Percentiles rank a stretch among this genome's conserved stretches.
Conservation (phyloP, 2,329 filamentous ascomycete genomes). For the Fusarium sp. region DNA sequence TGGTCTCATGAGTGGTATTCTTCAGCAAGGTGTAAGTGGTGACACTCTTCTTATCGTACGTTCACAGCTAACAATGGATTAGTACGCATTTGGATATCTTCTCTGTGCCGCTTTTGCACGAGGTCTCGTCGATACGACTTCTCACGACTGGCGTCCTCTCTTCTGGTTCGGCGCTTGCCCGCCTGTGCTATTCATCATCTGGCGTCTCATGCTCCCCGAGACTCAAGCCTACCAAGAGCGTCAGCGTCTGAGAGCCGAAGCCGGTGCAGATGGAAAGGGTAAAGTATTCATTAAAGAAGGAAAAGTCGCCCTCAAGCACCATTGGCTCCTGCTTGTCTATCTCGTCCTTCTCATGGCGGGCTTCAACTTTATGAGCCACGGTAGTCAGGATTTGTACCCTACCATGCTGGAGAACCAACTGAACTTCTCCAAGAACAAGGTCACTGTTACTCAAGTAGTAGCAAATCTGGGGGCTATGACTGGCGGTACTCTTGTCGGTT, state of each 20-base stretch:
- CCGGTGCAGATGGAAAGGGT: constrained; percentile 50
- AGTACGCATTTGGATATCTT: constrained; percentile 74
- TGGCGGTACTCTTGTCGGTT: constrained; percentile 75
- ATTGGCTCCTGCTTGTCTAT: constrained; percentile 85
- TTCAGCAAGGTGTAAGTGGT: constrained; percentile 72
- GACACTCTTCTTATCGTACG: rapidly evolving
- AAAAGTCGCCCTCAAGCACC: constrained; percentile 78
- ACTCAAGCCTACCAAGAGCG: constrained; percentile 78
- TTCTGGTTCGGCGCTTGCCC: constrained; percentile 91
- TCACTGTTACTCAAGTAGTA: constrained; percentile 78
- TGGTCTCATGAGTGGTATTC: constrained; percentile 78
- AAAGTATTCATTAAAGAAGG: constrained; percentile 77
- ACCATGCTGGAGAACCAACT: constrained; percentile 69
- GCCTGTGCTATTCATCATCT: constrained; percentile 82
- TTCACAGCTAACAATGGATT: neutral
- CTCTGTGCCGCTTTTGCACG: constrained; percentile 68
- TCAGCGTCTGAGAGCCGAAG: constrained; percentile 67
- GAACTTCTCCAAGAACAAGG: constrained; percentile 61
- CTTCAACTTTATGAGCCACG: constrained; percentile 92
- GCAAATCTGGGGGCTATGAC: constrained; percentile 77
- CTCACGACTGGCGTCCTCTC: constrained; percentile 83
- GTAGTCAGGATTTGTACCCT: constrained; percentile 72
- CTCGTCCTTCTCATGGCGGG: constrained; percentile 88
- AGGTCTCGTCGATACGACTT: constrained; percentile 78
- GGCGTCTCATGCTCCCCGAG: constrained; percentile 82